These are phyloP conservation scores for Daedalea quercina DNA, from an alignment of 768 basidiomycete genomes.

Conservation along the genomic window DNA sequence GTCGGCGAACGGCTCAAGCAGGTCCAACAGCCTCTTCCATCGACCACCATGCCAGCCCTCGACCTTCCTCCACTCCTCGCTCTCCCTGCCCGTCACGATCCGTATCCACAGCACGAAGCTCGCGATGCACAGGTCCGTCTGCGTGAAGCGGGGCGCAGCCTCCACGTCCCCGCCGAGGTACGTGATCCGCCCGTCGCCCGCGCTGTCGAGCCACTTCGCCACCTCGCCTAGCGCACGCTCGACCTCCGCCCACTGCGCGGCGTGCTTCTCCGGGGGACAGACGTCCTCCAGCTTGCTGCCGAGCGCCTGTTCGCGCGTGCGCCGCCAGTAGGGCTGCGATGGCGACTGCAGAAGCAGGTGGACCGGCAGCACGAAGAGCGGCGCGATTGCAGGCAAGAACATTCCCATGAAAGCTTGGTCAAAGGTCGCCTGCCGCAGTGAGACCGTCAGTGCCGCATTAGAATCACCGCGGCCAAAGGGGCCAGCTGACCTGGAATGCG, in stretches of 20 bases:
- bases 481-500: constrained; percentile 16
- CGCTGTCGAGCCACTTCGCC: constrained; percentile 22
- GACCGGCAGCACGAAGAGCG: constrained; percentile 7
- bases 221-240: constrained; percentile 22
- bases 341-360: not conserved
- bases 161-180: not conserved
- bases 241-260: constrained; percentile 20
- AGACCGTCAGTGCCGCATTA: not conserved
- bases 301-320: constrained; percentile 24
- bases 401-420: not conserved
- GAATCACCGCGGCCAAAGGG: not conserved
- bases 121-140: constrained; percentile 30
- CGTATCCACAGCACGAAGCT: constrained; percentile 30
- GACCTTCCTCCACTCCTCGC: constrained; percentile 27
- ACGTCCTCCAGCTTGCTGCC: constrained; percentile 31
- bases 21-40: constrained; percentile 29
- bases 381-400: not conserved
- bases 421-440: constrained; percentile 16
- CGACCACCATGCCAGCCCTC: constrained; percentile 31
- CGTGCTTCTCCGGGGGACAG: constrained; percentile 18
- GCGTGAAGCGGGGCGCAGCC: too few species aligned
- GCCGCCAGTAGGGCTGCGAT: constrained; percentile 24
- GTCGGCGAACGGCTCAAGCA: constrained; percentile 14
- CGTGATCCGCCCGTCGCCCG: not conserved
- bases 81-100: constrained; percentile 19